Conservation (phyloP, 2,329 filamentous ascomycete genomes). For the Talaromyces sp. region DNA sequence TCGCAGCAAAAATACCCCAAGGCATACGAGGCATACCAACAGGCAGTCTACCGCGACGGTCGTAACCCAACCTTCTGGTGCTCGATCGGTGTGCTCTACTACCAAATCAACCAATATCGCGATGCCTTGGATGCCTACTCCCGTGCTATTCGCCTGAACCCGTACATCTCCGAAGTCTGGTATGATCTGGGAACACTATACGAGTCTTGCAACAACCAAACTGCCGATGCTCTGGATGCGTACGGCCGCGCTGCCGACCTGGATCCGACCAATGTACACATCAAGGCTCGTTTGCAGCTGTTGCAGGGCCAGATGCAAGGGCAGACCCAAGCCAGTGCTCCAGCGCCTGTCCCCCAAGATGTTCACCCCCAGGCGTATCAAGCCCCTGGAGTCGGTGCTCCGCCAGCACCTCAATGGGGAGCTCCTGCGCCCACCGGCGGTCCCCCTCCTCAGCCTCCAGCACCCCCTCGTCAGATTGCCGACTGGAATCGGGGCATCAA, state of each 20-base stretch:
- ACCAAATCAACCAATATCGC: slow-evolving; percentile 99
- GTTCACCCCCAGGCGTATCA: slow-evolving; percentile 95
- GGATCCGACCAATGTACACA: slow-evolving; percentile 88
- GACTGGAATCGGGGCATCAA: slow-evolving; percentile 67
- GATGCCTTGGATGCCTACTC: slow-evolving; percentile 97
- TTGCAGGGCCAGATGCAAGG: slow-evolving; percentile 72
- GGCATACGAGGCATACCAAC: slow-evolving; percentile 96
- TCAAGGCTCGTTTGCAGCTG: slow-evolving; percentile 88
- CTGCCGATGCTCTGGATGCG: slow-evolving; percentile 89
- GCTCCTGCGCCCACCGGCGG: slow-evolving; percentile 56
- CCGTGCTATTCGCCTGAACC: slow-evolving; percentile 90
- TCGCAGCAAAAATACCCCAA: slow-evolving; percentile 98
- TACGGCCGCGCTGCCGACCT: slow-evolving; percentile 93
- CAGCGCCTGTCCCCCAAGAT: slow-evolving; percentile 75
- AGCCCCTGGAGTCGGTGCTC: slow-evolving; percentile 72
- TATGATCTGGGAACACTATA: slow-evolving; percentile 97
- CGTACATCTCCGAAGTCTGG: slow-evolving; percentile 98
- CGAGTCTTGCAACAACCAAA: slow-evolving; percentile 98
- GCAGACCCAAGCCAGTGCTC: slow-evolving; percentile 67
- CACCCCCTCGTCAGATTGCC: slow-evolving; percentile 58
- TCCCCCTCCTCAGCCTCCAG: slow-evolving; percentile 54
- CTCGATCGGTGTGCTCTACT: slow-evolving; percentile 97
- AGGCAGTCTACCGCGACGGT: slow-evolving; percentile 95
- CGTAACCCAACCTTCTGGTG: slow-evolving; percentile 99
- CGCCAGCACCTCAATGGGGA: slow-evolving; percentile 85